These are phyloP conservation scores for Taphrina betulina DNA, from an alignment of 1,139 yeast genomes.

Conservation along the genomic window DNA sequence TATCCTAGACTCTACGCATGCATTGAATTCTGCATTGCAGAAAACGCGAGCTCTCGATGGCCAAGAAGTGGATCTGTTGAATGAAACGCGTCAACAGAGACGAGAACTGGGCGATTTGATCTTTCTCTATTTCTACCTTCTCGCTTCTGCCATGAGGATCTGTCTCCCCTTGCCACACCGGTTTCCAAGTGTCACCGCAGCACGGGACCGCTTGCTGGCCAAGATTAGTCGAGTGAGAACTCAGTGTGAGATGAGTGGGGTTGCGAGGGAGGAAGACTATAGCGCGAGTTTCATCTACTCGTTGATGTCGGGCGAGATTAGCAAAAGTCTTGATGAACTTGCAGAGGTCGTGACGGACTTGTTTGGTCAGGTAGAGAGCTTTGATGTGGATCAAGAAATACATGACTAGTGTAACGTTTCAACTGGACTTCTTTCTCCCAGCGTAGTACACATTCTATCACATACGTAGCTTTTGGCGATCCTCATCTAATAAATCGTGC, in stretches of 20 bases:
- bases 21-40: conserved; percentile 64
- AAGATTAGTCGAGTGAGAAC: conserved; percentile 47
- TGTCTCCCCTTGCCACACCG: conserved; percentile 75
- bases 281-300: conserved; percentile 26
- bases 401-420: too few species aligned
- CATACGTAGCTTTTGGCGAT: too few species aligned
- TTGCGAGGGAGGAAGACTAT: conserved; percentile 6
- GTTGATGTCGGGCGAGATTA: conserved; percentile 20
- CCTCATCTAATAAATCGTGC: too few species aligned
- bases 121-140: conserved; percentile 71
- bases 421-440: too few species aligned
- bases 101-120: conserved; percentile 68
- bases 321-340: conserved; percentile 9
- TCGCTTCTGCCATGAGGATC: conserved; percentile 70
- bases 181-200: conserved; percentile 68
- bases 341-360: conserved; percentile 3
- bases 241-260: not conserved
- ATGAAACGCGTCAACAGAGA: conserved; percentile 60
- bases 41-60: conserved; percentile 42
- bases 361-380: conserved; percentile 9
- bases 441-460: too few species aligned
- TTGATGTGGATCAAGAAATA: too few species aligned
- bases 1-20: conserved; percentile 72
- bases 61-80: conserved; percentile 40
- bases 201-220: conserved; percentile 65